phyloP scores from a whole-genome alignment of 2,329 filamentous ascomycete species.

The Periconia digitata region DNA sequence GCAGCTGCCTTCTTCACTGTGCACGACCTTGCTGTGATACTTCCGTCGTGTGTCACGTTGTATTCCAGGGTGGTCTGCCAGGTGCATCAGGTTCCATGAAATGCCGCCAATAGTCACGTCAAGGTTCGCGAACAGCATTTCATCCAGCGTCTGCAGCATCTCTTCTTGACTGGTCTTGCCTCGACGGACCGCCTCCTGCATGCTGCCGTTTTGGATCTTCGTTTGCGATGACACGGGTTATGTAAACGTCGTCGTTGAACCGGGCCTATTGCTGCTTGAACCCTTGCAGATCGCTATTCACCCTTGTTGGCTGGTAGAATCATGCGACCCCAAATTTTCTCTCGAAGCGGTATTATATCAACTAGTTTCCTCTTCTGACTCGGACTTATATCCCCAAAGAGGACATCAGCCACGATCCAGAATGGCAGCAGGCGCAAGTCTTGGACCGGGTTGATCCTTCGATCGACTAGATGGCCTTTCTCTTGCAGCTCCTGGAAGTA shows the following conservation, averaged over 20 bases:
- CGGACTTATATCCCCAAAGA: slow-evolving; percentile 39
- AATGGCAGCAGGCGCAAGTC: slow-evolving; percentile 43
- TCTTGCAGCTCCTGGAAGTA: slow-evolving; percentile 8
- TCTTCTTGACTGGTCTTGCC: neutral
- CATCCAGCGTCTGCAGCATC: slow-evolving; percentile 48
- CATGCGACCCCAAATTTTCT: slow-evolving; percentile 36
- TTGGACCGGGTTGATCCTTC: slow-evolving; percentile 25
- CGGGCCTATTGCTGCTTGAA: slow-evolving; percentile 12
- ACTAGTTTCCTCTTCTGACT: slow-evolving; percentile 25
- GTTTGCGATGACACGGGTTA: neutral
- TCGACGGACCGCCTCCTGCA: slow-evolving; percentile 1
- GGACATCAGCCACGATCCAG: slow-evolving; percentile 39
- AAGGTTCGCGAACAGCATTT: slow-evolving; percentile 51
- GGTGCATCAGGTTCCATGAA: slow-evolving; percentile 47
- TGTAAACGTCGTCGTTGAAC: slow-evolving; percentile 36
- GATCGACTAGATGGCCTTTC: slow-evolving; percentile 1
- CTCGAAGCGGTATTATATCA: slow-evolving; percentile 24
- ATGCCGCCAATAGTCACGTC: slow-evolving; percentile 49
- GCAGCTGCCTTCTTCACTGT: too few species aligned
- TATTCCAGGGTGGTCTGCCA: too few species aligned
- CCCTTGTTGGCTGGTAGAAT: slow-evolving; percentile 34
- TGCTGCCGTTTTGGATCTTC: neutral
- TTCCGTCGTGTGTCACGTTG: too few species aligned
- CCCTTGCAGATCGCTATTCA: slow-evolving; percentile 20
- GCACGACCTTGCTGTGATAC: too few species aligned